A percentile compares a stretch with the other conserved stretches of the same genome.
Evolutionary conservation across 140 eudicot genomes (phyloP).

Genomic region (Stevia rebaudiana): DNA sequence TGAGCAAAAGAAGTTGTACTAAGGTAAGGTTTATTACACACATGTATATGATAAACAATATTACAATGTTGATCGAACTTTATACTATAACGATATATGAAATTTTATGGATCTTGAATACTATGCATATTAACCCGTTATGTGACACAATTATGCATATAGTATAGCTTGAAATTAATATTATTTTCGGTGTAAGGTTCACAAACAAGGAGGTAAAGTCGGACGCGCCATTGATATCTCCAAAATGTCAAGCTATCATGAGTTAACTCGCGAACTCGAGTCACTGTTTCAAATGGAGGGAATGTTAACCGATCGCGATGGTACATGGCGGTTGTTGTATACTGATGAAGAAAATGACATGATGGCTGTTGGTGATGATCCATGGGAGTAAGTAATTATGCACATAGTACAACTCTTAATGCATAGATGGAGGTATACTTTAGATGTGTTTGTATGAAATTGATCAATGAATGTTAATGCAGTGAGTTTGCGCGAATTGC

Average conservation of each 20-base stretch:
- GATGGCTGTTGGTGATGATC: slow-evolving; percentile 91
- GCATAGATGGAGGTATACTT: too few relatives aligned
- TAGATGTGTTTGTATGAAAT: too few relatives aligned
- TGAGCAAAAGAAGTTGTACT: slow-evolving; percentile 69
- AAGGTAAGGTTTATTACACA: slow-evolving; percentile 58
- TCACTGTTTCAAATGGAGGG: slow-evolving; percentile 84
- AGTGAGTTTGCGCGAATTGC: slow-evolving; percentile 78
- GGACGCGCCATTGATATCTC: slow-evolving; percentile 89
- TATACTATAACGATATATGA: too few relatives aligned
- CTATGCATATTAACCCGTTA: too few relatives aligned
- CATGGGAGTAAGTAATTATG: slow-evolving; percentile 74
- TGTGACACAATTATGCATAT: too few relatives aligned
- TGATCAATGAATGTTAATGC: slow-evolving; percentile 14
- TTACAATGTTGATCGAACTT: too few relatives aligned
- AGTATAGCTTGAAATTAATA: too few relatives aligned
- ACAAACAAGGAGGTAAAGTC: slow-evolving; percentile 86
- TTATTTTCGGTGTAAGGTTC: slow-evolving; percentile 47
- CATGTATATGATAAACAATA: too few relatives aligned
- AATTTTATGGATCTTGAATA: too few relatives aligned
- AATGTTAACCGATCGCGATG: slow-evolving; percentile 43
- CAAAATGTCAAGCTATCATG: slow-evolving; percentile 53
- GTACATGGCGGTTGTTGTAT: slow-evolving; percentile 66
- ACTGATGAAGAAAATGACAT: slow-evolving; percentile 74
- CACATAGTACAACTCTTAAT: too few relatives aligned
- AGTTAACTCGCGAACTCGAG: slow-evolving; percentile 65